phyloP scores from a whole-genome alignment of 805 yeast genomes.

The Candida pini region DNA sequence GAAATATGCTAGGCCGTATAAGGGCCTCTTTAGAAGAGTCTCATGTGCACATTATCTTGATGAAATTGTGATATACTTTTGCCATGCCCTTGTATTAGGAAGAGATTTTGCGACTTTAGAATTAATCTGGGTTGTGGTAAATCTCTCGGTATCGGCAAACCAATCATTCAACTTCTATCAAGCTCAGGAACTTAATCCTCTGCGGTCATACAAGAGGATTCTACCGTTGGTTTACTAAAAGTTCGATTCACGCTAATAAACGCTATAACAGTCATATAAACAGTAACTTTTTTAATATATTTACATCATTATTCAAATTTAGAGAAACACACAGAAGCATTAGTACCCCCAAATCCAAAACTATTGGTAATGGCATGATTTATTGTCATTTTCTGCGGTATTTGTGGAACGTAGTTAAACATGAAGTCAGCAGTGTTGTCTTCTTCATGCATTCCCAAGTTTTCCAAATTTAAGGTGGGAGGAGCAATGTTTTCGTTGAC shows the following conservation, averaged over 20 bases:
- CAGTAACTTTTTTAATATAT: background rate
- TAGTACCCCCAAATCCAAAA: conserved; percentile 97
- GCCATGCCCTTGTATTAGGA: conserved; percentile 18
- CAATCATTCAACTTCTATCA: conserved; percentile 47
- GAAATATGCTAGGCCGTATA: conserved; percentile 53
- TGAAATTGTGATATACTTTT: conserved; percentile 52
- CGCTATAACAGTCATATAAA: background rate
- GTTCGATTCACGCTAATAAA: too few relatives aligned
- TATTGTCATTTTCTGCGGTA: conserved; percentile 33
- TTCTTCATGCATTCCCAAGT: conserved; percentile 44
- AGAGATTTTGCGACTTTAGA: conserved; percentile 21
- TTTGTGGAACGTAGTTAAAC: conserved; percentile 54
- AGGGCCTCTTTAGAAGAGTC: conserved; percentile 42
- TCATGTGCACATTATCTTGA: conserved; percentile 68
- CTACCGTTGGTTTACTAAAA: conserved; percentile 26
- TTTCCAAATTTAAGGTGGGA: conserved; percentile 70
- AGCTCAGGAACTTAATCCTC: conserved; percentile 8
- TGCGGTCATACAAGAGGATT: conserved; percentile 14
- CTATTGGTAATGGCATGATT: conserved; percentile 75
- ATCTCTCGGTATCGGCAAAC: conserved; percentile 50
- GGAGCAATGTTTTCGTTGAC: conserved; percentile 56
- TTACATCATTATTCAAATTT: conserved; percentile 14
- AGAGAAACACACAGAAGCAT: conserved; percentile 63
- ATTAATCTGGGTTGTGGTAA: conserved; percentile 36
- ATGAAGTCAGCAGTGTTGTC: conserved; percentile 37